Evolutionary conservation across 2,329 filamentous ascomycete genomes (phyloP).

Genomic region (Trichothecium sympodiale): DNA sequence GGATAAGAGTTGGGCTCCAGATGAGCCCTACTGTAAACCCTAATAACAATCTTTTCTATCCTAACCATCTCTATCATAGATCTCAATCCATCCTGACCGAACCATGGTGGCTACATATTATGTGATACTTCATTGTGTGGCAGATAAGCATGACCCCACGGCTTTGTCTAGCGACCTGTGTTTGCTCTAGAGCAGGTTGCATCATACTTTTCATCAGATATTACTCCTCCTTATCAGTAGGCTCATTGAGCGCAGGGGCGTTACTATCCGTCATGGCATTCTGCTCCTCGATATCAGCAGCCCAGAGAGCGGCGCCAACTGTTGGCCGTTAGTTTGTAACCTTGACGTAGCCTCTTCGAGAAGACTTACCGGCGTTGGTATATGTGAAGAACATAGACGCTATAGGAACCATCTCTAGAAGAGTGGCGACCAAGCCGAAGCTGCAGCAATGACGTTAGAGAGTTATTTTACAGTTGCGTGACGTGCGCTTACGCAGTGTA

Average conservation of each 20-base stretch:
- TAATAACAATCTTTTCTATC: too few relatives aligned
- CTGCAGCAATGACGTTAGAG: slow-evolving; percentile 30
- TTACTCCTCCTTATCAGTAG: too few relatives aligned
- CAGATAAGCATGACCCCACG: too few relatives aligned
- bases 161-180: too few relatives aligned
- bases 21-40: too few relatives aligned
- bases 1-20: too few relatives aligned
- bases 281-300: slow-evolving; percentile 65
- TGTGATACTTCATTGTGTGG: too few relatives aligned
- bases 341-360: neutral
- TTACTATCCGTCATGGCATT: slow-evolving; percentile 37
- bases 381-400: slow-evolving; percentile 77
- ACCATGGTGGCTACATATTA: too few relatives aligned
- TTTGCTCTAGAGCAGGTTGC: too few relatives aligned
- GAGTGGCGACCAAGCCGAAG: slow-evolving; percentile 61
- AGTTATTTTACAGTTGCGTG: neutral
- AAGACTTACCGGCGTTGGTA: slow-evolving; percentile 60
- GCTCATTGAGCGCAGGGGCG: slow-evolving; percentile 36
- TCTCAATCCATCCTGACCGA: too few relatives aligned
- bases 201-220: too few relatives aligned
- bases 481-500: slow-evolving; percentile 62
- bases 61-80: too few relatives aligned
- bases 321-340: slow-evolving; percentile 4
- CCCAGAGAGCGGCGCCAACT: slow-evolving; percentile 92
- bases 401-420: slow-evolving; percentile 78